Percentiles rank a stretch among this genome's conserved stretches.
Conservation (phyloP, 371 early-diverging fungal species). For the Syncephalis fuscata region DNA sequence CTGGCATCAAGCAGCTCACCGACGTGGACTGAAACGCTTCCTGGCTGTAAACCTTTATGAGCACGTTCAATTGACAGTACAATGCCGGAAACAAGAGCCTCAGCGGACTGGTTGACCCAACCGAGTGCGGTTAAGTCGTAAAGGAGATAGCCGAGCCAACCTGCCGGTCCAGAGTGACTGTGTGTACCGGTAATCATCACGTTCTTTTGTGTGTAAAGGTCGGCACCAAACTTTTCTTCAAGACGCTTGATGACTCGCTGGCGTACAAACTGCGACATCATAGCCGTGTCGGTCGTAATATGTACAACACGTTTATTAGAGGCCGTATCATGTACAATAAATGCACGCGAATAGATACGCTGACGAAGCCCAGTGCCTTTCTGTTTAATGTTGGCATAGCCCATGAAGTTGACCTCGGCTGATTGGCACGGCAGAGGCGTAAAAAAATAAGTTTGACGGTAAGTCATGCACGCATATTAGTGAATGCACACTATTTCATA, state of each 20-base stretch:
- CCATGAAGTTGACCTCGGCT: too few species aligned
- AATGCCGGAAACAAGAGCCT: slow-evolving; percentile 33
- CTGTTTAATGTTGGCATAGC: too few species aligned
- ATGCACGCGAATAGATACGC: slow-evolving; percentile 10
- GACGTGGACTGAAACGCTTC: slow-evolving; percentile 10
- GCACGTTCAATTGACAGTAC: slow-evolving; percentile 28
- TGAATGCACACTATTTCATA: too few species aligned
- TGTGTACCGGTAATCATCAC: slow-evolving; percentile 46
- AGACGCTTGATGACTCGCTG: slow-evolving; percentile 15
- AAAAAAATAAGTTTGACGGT: too few species aligned
- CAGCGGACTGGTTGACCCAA: slow-evolving; percentile 23
- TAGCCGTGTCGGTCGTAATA: slow-evolving; percentile 31
- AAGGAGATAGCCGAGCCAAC: slow-evolving; percentile 20
- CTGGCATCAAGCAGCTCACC: slow-evolving; percentile 27
- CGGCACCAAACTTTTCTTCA: slow-evolving; percentile 6
- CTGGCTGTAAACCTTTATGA: slow-evolving; percentile 23
- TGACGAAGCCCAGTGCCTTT: too few species aligned
- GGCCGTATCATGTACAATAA: slow-evolving; percentile 17
- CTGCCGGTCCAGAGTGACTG: slow-evolving; percentile 32
- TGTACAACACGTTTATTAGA: slow-evolving; percentile 21
- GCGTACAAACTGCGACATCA: slow-evolving; percentile 18
- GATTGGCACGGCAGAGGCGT: too few species aligned
- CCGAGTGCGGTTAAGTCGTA: slow-evolving; percentile 12
- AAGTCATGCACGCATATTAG: too few species aligned
- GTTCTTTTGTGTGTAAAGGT: slow-evolving; percentile 22